Evolutionary conservation across 306 rosid species (phyloP).

Genomic region (Lathyrus aphaca): DNA sequence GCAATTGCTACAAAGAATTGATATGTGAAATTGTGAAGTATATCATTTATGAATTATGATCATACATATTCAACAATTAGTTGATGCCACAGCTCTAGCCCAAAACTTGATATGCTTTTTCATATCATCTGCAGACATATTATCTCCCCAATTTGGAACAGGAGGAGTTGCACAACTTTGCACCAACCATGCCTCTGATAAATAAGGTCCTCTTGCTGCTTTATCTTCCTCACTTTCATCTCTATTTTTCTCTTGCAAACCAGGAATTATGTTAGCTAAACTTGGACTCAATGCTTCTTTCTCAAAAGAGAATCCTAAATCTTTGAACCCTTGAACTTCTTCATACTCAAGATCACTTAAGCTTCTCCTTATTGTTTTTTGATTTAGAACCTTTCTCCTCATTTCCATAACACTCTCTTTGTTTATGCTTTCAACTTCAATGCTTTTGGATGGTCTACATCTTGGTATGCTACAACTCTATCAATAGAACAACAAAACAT

Average conservation of each 20-base stretch:
- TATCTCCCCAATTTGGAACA: constrained; percentile 60
- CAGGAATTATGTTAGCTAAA: constrained; percentile 78
- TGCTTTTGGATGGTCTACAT: constrained; percentile 36
- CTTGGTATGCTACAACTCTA: constrained; percentile 62
- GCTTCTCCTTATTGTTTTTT: constrained; percentile 63
- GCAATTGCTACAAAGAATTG: constrained; percentile 34
- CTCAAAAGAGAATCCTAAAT: constrained; percentile 91
- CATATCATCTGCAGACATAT: constrained; percentile 60
- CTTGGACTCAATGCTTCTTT: constrained; percentile 57
- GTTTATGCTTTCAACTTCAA: constrained; percentile 42
- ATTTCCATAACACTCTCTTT: constrained; percentile 55
- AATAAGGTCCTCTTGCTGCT: constrained; percentile 69
- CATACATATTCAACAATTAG: constrained; percentile 51
- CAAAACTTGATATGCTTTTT: constrained; percentile 85
- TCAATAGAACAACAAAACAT: constrained; percentile 32
- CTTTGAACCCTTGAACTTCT: constrained; percentile 92
- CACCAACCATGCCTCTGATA: constrained; percentile 85
- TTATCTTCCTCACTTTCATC: constrained; percentile 54
- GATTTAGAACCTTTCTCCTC: constrained; percentile 46
- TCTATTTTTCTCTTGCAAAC: constrained; percentile 64
- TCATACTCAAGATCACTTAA: constrained; percentile 74
- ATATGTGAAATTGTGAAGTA: constrained; percentile 8
- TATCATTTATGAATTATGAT: constrained; percentile 14
- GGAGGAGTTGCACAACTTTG: constrained; percentile 63
- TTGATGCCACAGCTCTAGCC: constrained; percentile 90